Evolutionary conservation across 164 flowering plant species (phyloP), one percentile per base, ranked within the genome.

Genomic region (Litsea cubeba): DNA sequence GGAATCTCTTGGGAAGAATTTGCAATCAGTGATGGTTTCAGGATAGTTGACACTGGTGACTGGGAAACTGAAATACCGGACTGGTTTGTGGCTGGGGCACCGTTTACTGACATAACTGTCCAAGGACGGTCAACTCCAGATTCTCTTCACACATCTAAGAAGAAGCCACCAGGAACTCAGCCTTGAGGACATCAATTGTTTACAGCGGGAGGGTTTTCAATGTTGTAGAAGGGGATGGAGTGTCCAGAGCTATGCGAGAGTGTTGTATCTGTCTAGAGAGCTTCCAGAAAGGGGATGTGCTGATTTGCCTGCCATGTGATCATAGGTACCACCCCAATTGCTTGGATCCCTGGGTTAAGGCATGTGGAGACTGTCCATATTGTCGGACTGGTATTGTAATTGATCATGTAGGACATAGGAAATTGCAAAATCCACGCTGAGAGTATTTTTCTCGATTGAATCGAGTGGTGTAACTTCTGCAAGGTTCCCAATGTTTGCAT

Each of bases 301-400:
- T 91, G 64, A 78, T 87, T 24, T 63, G 82, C 75, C 74, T 94
- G 69, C 86, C 89, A 0, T 94, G 98, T 74, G 80, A 71, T 60
- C 98, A 94, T 69, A 82, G 84, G 76, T 94, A 88, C 76, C 98
- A 94, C 77, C 79, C 79, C 5, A 35, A 74, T 12, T 94, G 97
- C 86, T 79, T 94, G 79, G 79, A 80, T 69, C 94, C 94, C 0
- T 94, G 95, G 98, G 82, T 92, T 70, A 81, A 82, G 75, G 79
- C 76, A 69, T 85, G 95, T 71, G 98, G 94, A 3, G 95, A 89
- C 79, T 94, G 98, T 84, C 98, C 98, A 3, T 87, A 89, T 72
- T 92, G 98, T 70, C 85, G 96, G 30, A 82, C 77, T 71, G 77
- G 49, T 70, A 82, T 93, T 72, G 69, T 23, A 25, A 66, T 71